Evolutionary conservation across 108 stramenopile genomes (phyloP), one percentile per base, ranked within the genome.

Genomic region (Seminavis robusta): DNA sequence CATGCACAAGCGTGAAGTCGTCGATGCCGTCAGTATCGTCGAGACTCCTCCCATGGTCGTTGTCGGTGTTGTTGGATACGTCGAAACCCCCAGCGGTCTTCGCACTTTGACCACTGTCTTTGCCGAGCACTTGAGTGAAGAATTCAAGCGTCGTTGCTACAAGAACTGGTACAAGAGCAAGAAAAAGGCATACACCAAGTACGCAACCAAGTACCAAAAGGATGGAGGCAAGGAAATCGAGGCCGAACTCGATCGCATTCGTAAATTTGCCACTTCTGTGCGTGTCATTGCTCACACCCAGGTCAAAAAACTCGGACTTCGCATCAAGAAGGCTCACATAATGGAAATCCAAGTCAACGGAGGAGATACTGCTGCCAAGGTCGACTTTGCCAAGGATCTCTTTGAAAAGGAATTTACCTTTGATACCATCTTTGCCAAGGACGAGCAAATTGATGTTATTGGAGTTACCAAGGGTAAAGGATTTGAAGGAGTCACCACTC

Each of bases 161-260:
- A 99, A 99, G 97, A 98, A 98, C 91, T 99, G 99, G 99, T 98
- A 95, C 96, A 80, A 82, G 70, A 80, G 82, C 80, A 99, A 99
- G 96, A 86, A 93, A 53, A 99, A 99, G 97, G 99, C 99, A 52
- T 98, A 96, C 91, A 97, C 97, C 86, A 96, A 97, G 80, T 99
- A 99, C 77, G 95, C 97, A 56, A 93, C 94, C 79, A 99, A 98
- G 79, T 97, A 95, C 84, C 72, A 72, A 29, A 94, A 81, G 47
- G 89, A 94, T 32, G 92, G 74, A 36, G 92, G 83, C 23, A 88
- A 92, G 65, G 94, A 95, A 47, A 94, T 99, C 48, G 96, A 97
- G 42, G 69, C 80, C 34, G 98, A 98, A 78, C 78, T 99, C 23
- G 88, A 94, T 58, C 94, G 98, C 67, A 98, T 99, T 61, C 96